Percentiles rank a stretch among this genome's conserved stretches.
phyloP scores from a whole-genome alignment of 495 filamentous ascomycete genomes.

The Daldinia loculata region DNA sequence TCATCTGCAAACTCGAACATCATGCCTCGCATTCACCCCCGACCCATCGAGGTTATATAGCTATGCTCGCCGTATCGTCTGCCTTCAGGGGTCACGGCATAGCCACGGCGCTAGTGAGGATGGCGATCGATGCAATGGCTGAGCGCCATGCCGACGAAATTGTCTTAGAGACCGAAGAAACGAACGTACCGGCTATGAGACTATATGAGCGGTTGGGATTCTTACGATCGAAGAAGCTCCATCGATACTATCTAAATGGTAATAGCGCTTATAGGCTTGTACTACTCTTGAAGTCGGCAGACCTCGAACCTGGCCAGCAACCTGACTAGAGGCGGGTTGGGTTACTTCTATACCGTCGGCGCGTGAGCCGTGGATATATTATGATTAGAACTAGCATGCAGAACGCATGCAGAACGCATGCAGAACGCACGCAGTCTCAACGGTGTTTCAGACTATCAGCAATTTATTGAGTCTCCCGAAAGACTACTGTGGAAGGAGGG shows the following conservation, averaged over 20 bases:
- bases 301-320: conserved; percentile 41
- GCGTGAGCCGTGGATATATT: background rate
- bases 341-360: background rate
- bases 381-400: too few species aligned
- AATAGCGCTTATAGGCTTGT: conserved; percentile 92
- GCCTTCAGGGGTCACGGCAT: conserved; percentile 86
- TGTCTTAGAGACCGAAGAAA: conserved; percentile 95
- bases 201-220: conserved; percentile 96
- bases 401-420: background rate
- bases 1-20: conserved; percentile 94
- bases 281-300: conserved; percentile 74
- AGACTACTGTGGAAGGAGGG: background rate
- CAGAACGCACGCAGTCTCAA: background rate
- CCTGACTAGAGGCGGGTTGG: conserved; percentile 38
- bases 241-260: conserved; percentile 96
- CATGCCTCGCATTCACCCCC: conserved; percentile 75
- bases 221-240: conserved; percentile 87
- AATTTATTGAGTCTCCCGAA: background rate
- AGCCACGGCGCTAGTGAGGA: conserved; percentile 85
- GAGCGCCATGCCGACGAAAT: conserved; percentile 88
- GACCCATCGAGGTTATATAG: conserved; percentile 92
- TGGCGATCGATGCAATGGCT: conserved; percentile 93
- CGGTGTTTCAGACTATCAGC: background rate
- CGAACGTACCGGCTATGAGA: conserved; percentile 89
- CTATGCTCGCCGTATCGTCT: conserved; percentile 91